Evolutionary conservation across 805 yeast species (phyloP), one percentile per base, ranked within the genome.

Genomic region (Cyberlindnera maclurae): DNA sequence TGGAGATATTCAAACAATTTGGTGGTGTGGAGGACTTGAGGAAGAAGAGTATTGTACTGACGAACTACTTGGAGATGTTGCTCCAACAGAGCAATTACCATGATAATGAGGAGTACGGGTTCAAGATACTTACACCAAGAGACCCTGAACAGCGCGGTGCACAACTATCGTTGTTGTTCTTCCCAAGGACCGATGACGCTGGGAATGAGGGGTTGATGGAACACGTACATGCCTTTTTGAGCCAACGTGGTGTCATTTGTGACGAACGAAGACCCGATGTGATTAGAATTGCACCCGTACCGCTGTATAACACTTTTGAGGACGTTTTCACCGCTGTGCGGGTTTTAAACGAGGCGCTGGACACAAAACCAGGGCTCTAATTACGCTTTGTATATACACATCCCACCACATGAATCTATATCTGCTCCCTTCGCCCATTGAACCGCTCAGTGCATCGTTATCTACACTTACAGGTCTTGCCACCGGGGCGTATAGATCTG

Each of bases 181-280:
- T 64, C 40, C 78, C 80, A 11, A 67, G 65, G 36, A 41, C 59
- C 7, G 65, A 63, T 5, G 63, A 58, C 4, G 43, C 40, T 1
- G n/a, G n/a, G n/a, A 24, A 42, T n/a, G 42, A 54, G 7, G 70
- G 74, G 30, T 59, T 73, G 2, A 87, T 88, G 96, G 79, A 73
- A 39, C 52, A 56, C 16, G 77, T 86, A 3, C 70, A 73, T 41
- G 48, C 54, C 2, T 63, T 65, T 42, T 55, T 89, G 44, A 64
- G 64, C 26, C 52, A 65, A 10, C 47, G 59, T 5, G 96, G 87
- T 3, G 75, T 86, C 2, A 73, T 89, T 17, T 82, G 86, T 41
- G 97, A 89, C 57, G 96, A 89, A 55, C 71, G 97, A 55, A 70
- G 86, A 54, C 97, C 97, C 1, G 78, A 79, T 55, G 97, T 88